Conservation (phyloP, 768 basidiomycete genomes). For the Boletellus ananas region DNA sequence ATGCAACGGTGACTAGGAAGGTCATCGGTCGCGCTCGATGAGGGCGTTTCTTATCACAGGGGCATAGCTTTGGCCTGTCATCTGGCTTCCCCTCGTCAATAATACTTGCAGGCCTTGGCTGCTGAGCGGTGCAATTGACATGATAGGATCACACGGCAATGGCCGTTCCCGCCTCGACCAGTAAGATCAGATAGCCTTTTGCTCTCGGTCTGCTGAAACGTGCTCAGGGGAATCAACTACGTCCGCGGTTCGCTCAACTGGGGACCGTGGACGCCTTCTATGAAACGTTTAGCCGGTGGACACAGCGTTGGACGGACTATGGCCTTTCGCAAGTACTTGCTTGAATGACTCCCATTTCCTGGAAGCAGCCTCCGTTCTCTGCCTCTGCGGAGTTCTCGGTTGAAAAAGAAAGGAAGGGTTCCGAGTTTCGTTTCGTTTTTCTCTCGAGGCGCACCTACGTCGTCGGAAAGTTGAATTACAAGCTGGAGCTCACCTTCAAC, state of each 20-base stretch:
- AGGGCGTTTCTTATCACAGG: conserved; percentile 1
- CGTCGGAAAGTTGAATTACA: conserved; percentile 73
- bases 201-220: neutral
- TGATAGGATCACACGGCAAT: no score
- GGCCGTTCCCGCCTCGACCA: no score
- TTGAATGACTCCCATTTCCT: conserved; percentile 82
- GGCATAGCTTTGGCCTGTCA: conserved; percentile 59
- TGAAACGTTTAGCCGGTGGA: conserved; percentile 79
- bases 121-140: conserved; percentile 46
- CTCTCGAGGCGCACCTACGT: conserved; percentile 68
- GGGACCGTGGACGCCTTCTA: conserved; percentile 60
- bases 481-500: conserved; percentile 66
- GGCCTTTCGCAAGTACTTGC: conserved; percentile 74
- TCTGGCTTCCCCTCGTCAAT: conserved; percentile 76
- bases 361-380: conserved; percentile 37
- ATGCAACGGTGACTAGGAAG: conserved; percentile 51
- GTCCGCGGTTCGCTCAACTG: conserved; percentile 72
- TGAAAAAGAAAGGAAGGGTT: neutral
- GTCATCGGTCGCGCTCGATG: neutral
- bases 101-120: conserved; percentile 67
- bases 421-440: conserved; percentile 20
- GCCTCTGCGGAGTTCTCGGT: neutral
- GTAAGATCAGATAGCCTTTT: conserved; percentile 29
- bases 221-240: conserved; percentile 55
- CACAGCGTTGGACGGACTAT: conserved; percentile 59